Evolutionary conservation across 441 rosid genomes (phyloP).

Genomic region (Erysimum cheiri): DNA sequence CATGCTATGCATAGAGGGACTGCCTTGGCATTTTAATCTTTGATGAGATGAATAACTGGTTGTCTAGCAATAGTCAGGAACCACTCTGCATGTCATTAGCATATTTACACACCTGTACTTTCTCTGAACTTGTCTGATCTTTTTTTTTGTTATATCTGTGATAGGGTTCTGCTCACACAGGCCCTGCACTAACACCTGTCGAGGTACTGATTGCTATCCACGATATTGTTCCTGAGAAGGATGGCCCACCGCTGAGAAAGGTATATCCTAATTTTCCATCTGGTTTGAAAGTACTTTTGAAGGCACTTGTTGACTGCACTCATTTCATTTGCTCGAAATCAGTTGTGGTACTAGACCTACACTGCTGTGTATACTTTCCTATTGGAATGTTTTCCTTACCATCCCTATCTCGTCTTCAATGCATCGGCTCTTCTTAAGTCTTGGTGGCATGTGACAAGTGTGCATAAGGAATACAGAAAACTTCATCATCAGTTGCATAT

Average conservation of each 20-base stretch:
- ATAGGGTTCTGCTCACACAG: conserved; percentile 99
- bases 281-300: conserved; percentile 32
- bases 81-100: conserved; percentile 8
- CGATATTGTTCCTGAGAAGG: conserved; percentile 89
- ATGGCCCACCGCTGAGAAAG: conserved; percentile 87
- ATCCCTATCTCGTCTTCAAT: conserved; percentile 19
- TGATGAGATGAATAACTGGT: conserved; percentile 3
- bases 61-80: conserved; percentile 10
- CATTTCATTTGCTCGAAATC: conserved; percentile 35
- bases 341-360: conserved; percentile 20
- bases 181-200: conserved; percentile 99
- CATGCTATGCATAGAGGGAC: conserved; percentile 20
- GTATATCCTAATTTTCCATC: conserved; percentile 48
- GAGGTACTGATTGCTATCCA: conserved; percentile 99
- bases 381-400: conserved; percentile 14
- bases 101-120: conserved; percentile 1
- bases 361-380: not conserved
- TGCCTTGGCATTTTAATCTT: not conserved
- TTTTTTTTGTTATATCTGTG: conserved; percentile 39
- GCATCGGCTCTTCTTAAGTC: conserved; percentile 2
- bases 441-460: not conserved
- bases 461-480: not conserved
- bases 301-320: conserved; percentile 23
- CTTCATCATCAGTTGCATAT: conserved; percentile 11
- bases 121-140: conserved; percentile 19